A percentile compares a stretch with the other conserved stretches of the same genome.
phyloP scores from a whole-genome alignment of 106 monocot species.

The Dactylorhiza incarnata region DNA sequence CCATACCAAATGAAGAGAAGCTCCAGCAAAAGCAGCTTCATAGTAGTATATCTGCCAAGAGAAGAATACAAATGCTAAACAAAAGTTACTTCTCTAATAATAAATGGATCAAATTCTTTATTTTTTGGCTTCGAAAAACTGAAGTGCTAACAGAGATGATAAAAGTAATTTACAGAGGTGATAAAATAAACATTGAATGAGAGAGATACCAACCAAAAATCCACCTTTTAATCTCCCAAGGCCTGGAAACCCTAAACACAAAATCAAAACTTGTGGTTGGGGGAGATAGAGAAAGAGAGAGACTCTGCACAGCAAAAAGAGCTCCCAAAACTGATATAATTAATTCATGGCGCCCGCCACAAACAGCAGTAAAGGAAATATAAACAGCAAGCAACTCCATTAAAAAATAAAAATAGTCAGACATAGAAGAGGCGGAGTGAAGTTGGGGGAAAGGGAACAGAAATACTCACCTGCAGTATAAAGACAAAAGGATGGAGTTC shows the following conservation, averaged over 20 bases:
- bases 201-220: background rate
- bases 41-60: background rate
- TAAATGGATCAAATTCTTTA: background rate
- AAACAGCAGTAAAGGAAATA: background rate
- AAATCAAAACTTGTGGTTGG: background rate
- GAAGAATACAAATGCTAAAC: background rate
- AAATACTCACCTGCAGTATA: too few relatives aligned
- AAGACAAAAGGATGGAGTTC: too few relatives aligned
- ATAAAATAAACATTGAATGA: background rate
- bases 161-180: background rate
- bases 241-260: background rate
- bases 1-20: constrained; percentile 12
- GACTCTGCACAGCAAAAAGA: background rate
- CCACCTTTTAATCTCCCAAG: constrained; percentile 4
- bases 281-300: background rate
- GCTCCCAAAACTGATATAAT: constrained; percentile 1
- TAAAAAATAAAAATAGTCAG: too few relatives aligned
- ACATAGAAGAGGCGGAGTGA: too few relatives aligned
- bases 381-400: too few relatives aligned
- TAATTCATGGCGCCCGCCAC: background rate
- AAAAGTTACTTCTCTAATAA: background rate
- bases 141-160: too few relatives aligned
- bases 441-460: too few relatives aligned
- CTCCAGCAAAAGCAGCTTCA: constrained; percentile 19
- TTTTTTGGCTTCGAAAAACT: too few relatives aligned